Percentiles rank a stretch among this genome's conserved stretches.
Conservation (phyloP, 169 alveolate species). For the Plasmodium adleri region DNA sequence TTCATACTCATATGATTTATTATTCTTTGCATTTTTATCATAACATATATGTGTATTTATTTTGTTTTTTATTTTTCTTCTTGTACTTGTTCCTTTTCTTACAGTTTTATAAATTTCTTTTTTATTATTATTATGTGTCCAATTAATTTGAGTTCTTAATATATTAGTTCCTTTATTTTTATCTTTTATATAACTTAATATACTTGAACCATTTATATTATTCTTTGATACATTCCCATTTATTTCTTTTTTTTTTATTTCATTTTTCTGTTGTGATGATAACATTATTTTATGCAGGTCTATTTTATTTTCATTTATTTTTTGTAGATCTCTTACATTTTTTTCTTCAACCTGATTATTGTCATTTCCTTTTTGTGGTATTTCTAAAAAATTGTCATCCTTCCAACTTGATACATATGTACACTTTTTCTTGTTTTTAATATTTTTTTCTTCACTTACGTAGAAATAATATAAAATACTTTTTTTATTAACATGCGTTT, state of each 20-base stretch:
- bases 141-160: no score
- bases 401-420: not conserved
- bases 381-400: not conserved
- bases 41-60: not conserved
- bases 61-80: not conserved
- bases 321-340: not conserved
- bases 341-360: not conserved
- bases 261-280: not conserved
- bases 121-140: no score
- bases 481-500: not conserved
- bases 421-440: not conserved
- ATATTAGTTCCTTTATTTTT: no score
- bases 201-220: no score
- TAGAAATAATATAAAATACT: constrained; percentile 51
- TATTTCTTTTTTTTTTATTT: not conserved
- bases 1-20: not conserved
- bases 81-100: not conserved
- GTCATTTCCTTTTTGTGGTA: not conserved
- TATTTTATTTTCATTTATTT: not conserved
- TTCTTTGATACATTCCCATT: not conserved
- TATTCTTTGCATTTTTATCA: not conserved
- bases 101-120: not conserved
- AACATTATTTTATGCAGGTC: not conserved
- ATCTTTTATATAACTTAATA: no score
- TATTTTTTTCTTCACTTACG: not conserved